These are phyloP conservation scores for Fusarium sp. DNA, from an alignment of 2,329 filamentous ascomycete species.

Conservation along the genomic window DNA sequence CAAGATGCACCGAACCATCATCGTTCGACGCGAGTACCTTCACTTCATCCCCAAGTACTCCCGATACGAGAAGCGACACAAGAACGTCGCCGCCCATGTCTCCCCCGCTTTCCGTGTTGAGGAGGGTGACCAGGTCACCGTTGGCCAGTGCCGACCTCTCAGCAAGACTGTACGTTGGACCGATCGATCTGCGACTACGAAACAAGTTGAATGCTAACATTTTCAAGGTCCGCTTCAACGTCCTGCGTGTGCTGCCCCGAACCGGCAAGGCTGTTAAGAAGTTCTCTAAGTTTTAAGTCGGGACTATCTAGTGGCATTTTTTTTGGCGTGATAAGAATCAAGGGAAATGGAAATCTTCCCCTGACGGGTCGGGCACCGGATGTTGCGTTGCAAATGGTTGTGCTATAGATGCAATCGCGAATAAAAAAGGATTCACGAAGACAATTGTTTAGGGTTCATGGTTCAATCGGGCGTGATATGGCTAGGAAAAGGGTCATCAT, in stretches of 20 bases:
- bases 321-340: constrained; percentile 64
- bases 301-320: constrained; percentile 62
- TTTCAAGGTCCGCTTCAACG: constrained; percentile 94
- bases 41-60: constrained; percentile 99
- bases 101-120: constrained; percentile 99
- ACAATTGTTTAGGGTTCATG: constrained; percentile 47
- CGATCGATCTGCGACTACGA: not conserved
- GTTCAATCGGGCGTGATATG: constrained; percentile 45
- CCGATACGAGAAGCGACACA: constrained; percentile 99
- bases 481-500: constrained; percentile 43
- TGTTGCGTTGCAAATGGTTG: constrained; percentile 55
- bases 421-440: constrained; percentile 56
- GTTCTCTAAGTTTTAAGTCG: constrained; percentile 96
- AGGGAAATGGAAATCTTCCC: constrained; percentile 49
- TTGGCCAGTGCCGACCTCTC: constrained; percentile 98
- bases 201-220: constrained; percentile 37
- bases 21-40: constrained; percentile 99
- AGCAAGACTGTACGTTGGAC: constrained; percentile 92
- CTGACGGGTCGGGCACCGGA: constrained; percentile 55
- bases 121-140: constrained; percentile 98
- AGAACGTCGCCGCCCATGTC: constrained; percentile 99
- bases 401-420: constrained; percentile 58
- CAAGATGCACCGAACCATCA: constrained; percentile 99
- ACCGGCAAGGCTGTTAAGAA: constrained; percentile 97
- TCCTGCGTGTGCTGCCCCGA: constrained; percentile 96